Percentiles rank a stretch among this genome's conserved stretches.
Evolutionary conservation across 2,329 filamentous ascomycete species (phyloP).

Genomic region (Huntiella bhutanensis): DNA sequence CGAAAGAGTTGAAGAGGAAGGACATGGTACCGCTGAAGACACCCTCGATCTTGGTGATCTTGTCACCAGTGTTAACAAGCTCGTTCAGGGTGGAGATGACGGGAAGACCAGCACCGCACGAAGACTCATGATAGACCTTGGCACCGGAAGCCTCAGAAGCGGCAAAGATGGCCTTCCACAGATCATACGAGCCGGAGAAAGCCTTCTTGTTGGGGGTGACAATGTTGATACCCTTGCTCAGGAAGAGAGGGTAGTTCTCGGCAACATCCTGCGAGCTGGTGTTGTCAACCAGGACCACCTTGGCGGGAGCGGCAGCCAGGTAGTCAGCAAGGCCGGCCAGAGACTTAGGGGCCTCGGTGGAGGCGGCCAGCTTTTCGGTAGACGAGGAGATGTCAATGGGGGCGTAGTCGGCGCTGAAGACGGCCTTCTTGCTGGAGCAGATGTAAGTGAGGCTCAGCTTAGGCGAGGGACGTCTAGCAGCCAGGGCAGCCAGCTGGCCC

Average conservation of each 20-base stretch:
- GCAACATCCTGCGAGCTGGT: constrained; percentile 81
- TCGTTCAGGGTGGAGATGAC: constrained; percentile 88
- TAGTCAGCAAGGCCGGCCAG: constrained; percentile 57
- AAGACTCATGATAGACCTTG: constrained; percentile 86
- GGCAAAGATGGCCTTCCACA: constrained; percentile 77
- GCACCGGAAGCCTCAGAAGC: constrained; percentile 52
- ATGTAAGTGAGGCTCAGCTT: constrained; percentile 69
- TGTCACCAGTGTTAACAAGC: constrained; percentile 81
- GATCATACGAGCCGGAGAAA: constrained; percentile 60
- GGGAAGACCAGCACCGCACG: constrained; percentile 80
- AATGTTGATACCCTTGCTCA: constrained; percentile 68
- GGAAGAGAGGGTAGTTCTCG: constrained; percentile 60
- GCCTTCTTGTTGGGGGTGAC: constrained; percentile 98
- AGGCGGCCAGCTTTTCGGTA: constrained; percentile 43
- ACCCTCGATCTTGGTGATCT: constrained; percentile 82
- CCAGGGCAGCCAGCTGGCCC: constrained; percentile 53
- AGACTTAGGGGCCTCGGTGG: constrained; percentile 44
- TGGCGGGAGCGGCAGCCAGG: constrained; percentile 57
- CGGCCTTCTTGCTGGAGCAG: constrained; percentile 64
- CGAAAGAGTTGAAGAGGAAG: constrained; percentile 95
- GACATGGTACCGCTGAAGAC: constrained; percentile 97
- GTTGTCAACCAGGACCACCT: constrained; percentile 80
- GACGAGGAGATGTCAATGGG: constrained; percentile 41
- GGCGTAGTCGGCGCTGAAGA: constrained; percentile 57
- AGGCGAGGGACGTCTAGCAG: constrained; percentile 44